These are phyloP conservation scores for Chamaenerion angustifolium DNA, from an alignment of 345 rosid species.

Conservation along the genomic window DNA sequence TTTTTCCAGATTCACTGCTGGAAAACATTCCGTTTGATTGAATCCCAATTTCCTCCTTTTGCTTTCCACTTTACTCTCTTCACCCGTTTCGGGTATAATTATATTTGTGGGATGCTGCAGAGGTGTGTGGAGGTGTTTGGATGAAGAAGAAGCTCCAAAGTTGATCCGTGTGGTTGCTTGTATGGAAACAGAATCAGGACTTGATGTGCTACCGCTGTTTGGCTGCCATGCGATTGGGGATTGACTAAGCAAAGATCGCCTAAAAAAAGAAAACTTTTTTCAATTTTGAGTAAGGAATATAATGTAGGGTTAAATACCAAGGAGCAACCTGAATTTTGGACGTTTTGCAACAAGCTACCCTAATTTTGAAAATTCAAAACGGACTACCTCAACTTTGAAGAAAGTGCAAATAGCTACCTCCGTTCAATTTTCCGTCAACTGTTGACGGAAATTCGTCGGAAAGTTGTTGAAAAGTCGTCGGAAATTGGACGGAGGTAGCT, in stretches of 20 bases:
- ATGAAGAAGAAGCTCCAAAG: slow-evolving; percentile 7
- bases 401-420: too few relatives aligned
- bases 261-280: slow-evolving; percentile 13
- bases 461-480: too few relatives aligned
- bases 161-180: slow-evolving; percentile 6
- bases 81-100: slow-evolving; percentile 11
- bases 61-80: slow-evolving; percentile 17
- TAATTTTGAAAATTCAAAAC: too few relatives aligned
- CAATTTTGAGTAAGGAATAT: background rate
- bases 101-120: slow-evolving; percentile 11
- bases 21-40: slow-evolving; percentile 23
- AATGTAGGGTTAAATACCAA: too few relatives aligned
- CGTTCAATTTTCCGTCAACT: too few relatives aligned
- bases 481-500: too few relatives aligned
- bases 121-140: slow-evolving; percentile 16
- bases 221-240: slow-evolving; percentile 47
- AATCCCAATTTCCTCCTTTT: slow-evolving; percentile 45
- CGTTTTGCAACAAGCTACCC: too few relatives aligned
- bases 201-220: slow-evolving; percentile 13
- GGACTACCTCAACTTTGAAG: too few relatives aligned
- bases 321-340: too few relatives aligned
- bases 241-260: slow-evolving; percentile 90
- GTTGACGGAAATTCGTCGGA: too few relatives aligned
- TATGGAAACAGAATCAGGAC: slow-evolving; percentile 24
- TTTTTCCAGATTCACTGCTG: slow-evolving; percentile 43